Evolutionary conservation across 1,284 basidiomycete species (phyloP).

Genomic region (Leccinum pseudoinsigne): DNA sequence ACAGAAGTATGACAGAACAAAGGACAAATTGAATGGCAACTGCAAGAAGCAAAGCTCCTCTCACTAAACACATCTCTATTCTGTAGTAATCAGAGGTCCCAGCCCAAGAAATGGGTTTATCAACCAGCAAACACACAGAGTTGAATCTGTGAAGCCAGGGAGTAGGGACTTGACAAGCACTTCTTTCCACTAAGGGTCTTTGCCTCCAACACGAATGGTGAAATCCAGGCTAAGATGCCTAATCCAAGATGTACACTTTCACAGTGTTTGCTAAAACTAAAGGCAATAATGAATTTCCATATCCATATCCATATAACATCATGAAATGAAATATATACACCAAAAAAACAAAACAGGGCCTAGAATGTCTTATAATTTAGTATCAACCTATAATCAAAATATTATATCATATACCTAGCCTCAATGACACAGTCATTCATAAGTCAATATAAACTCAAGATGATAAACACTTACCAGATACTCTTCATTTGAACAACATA

Average conservation of each 20-base stretch:
- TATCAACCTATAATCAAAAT: not conserved
- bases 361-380: not conserved
- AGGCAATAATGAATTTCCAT: not conserved
- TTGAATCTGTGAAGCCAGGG: not conserved
- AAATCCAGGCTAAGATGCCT: not conserved
- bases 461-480: no score
- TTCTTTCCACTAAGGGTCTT: not conserved
- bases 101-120: not conserved
- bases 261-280: not conserved
- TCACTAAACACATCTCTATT: not conserved
- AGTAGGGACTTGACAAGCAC: not conserved
- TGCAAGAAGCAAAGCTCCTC: not conserved
- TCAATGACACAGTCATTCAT: no score
- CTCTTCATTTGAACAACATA: no score
- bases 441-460: no score
- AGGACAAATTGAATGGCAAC: not conserved
- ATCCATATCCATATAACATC: not conserved
- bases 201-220: not conserved
- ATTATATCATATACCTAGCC: no score
- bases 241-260: not conserved
- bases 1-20: not conserved
- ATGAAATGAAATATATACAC: not conserved
- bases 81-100: slow-evolving; percentile 1
- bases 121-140: not conserved
- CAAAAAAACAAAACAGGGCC: not conserved